phyloP scores from a whole-genome alignment of 352 stramenopile species.

The Phytophthora fragariaefolia region DNA sequence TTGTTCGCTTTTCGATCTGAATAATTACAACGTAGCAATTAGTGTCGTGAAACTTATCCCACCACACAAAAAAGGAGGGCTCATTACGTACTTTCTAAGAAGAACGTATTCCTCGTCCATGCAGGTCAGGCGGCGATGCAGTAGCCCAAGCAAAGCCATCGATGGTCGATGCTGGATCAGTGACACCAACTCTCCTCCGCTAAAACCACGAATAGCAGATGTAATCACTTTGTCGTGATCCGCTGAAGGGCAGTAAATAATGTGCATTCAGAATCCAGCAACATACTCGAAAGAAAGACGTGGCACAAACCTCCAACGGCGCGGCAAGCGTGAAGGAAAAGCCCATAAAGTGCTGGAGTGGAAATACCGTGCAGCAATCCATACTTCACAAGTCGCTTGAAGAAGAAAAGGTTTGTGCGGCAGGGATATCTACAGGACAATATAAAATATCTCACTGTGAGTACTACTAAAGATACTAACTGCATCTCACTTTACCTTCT shows the following conservation, averaged over 20 bases:
- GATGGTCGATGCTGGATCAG: conserved; percentile 79
- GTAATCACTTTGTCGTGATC: conserved; percentile 85
- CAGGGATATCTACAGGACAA: conserved; percentile 58
- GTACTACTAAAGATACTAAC: too few species aligned
- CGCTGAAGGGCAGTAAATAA: conserved; percentile 43
- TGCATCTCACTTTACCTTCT: conserved; percentile 45
- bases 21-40: background rate
- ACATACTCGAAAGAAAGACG: background rate
- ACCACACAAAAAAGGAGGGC: background rate
- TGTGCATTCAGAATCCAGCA: background rate
- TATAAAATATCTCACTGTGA: background rate
- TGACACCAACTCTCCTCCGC: conserved; percentile 75
- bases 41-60: background rate
- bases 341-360: conserved; percentile 71
- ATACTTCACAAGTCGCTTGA: conserved; percentile 83
- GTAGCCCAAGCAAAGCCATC: conserved; percentile 75
- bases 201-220: conserved; percentile 84
- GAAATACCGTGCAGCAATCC: conserved; percentile 71
- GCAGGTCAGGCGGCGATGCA: conserved; percentile 69
- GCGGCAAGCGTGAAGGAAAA: conserved; percentile 74
- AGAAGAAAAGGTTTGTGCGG: conserved; percentile 76
- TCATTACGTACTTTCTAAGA: conserved; percentile 59
- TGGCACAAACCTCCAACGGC: conserved; percentile 53
- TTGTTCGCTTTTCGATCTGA: conserved; percentile 74
- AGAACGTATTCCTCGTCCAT: conserved; percentile 78